A percentile compares a stretch with the other conserved stretches of the same genome.
phyloP scores from a whole-genome alignment of 371 early-diverging fungal species.

The Apophysomyces trapeziformis region DNA sequence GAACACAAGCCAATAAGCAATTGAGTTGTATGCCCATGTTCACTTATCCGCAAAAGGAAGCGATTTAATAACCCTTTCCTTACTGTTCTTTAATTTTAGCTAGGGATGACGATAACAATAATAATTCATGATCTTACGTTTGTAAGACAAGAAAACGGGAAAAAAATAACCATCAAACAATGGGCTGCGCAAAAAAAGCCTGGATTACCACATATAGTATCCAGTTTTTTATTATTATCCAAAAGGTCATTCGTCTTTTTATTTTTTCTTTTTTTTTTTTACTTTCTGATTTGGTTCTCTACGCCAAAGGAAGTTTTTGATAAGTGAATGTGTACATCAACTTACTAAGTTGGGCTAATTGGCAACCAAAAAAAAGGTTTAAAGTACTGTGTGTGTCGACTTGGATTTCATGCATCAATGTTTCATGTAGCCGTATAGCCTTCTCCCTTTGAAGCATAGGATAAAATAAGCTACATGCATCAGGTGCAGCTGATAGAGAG shows the following conservation, averaged over 20 bases:
- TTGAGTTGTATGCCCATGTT: background rate
- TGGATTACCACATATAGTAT: too few species aligned
- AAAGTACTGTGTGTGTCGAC: too few species aligned
- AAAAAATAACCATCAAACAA: background rate
- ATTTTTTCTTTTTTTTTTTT: slow-evolving; percentile 15
- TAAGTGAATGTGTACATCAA: too few species aligned
- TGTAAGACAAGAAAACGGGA: background rate
- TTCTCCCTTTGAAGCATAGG: background rate
- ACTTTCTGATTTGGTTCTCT: background rate
- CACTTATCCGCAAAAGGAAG: background rate
- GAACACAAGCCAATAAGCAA: slow-evolving; percentile 8
- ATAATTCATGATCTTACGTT: background rate
- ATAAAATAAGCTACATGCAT: background rate
- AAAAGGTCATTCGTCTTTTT: slow-evolving; percentile 11
- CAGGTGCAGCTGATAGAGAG: background rate
- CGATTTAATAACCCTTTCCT: background rate
- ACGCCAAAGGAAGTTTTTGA: too few species aligned
- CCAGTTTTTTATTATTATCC: background rate
- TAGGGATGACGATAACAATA: slow-evolving; percentile 4
- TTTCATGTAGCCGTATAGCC: background rate
- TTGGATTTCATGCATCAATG: slow-evolving; percentile 8
- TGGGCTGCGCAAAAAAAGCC: background rate
- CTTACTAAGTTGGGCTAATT: too few species aligned
- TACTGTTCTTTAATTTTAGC: background rate
- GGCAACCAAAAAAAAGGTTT: too few species aligned